phyloP scores from a whole-genome alignment of 73 alveolate genomes.

The Breviolum minutum region DNA sequence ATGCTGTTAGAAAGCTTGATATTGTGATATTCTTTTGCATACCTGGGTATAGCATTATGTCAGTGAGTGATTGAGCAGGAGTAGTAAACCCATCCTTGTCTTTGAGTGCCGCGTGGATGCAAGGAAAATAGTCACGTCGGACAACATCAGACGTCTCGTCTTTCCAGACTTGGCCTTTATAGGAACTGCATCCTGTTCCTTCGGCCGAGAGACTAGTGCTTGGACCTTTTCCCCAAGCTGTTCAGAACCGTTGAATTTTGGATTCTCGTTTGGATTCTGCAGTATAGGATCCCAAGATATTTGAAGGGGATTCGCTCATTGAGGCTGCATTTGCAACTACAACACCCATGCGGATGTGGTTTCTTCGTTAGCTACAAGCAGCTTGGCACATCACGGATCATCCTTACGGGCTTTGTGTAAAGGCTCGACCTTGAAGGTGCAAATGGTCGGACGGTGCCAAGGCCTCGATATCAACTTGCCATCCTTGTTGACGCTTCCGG shows the following conservation, averaged over 20 bases:
- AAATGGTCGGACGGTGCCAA: background rate
- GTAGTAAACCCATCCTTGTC: background rate
- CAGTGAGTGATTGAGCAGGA: background rate
- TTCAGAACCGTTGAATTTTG: background rate
- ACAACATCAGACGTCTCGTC: constrained; percentile 72
- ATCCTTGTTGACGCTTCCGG: constrained; percentile 65
- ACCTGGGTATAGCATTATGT: too few relatives aligned
- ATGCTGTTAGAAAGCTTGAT: too few relatives aligned
- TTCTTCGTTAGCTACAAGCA: background rate
- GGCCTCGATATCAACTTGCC: constrained; percentile 57
- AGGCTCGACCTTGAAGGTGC: too few relatives aligned
- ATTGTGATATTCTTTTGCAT: too few relatives aligned
- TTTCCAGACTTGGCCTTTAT: constrained; percentile 88
- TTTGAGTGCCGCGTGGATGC: background rate
- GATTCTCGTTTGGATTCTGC: background rate
- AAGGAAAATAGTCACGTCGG: constrained; percentile 74
- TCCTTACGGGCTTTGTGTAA: too few relatives aligned
- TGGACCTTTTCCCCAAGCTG: too few relatives aligned
- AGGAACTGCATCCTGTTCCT: constrained; percentile 68
- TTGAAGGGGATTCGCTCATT: background rate
- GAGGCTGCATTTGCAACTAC: constrained; percentile 74
- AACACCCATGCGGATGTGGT: constrained; percentile 51
- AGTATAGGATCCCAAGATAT: background rate
- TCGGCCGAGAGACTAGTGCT: background rate
- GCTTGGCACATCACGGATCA: background rate